Conservation (phyloP, 2,329 filamentous ascomycete species). For the Boeremia exigua region DNA sequence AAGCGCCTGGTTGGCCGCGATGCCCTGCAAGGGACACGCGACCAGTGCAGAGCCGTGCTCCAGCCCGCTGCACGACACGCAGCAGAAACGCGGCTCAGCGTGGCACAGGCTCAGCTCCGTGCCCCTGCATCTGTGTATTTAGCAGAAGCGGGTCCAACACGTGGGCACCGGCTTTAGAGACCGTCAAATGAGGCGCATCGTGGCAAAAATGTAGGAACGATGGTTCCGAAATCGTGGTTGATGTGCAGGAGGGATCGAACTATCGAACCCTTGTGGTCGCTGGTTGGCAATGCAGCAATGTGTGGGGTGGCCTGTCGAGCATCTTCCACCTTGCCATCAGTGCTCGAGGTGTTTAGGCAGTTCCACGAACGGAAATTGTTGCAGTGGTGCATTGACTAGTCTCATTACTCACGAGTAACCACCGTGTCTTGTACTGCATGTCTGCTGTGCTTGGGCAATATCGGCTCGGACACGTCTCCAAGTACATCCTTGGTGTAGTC, state of each 20-base stretch:
- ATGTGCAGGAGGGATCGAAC: conserved; percentile 14
- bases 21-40: conserved; percentile 11
- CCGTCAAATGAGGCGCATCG: conserved; percentile 6
- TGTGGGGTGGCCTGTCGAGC: conserved; percentile 5
- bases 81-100: conserved; percentile 9
- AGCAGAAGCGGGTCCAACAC: conserved; percentile 13
- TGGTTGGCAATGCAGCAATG: conserved; percentile 6
- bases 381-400: neutral
- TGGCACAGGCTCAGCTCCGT: conserved; percentile 13
- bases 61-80: conserved; percentile 18
- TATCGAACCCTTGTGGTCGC: conserved; percentile 4
- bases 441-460: conserved; percentile 3
- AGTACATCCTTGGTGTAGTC: conserved; percentile 3
- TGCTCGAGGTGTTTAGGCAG: neutral
- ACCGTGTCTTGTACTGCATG: neutral
- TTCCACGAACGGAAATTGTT: conserved; percentile 1
- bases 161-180: conserved; percentile 12
- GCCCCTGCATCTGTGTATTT: conserved; percentile 1
- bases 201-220: conserved; percentile 11
- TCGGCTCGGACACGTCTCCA: conserved; percentile 6
- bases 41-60: conserved; percentile 8
- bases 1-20: conserved; percentile 6
- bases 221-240: conserved; percentile 15
- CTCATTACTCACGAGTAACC: neutral
- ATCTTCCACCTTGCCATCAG: neutral